Evolutionary conservation across 306 rosid species (phyloP), one percentile per base, ranked within the genome.

Genomic region (Inga leiocalycina): DNA sequence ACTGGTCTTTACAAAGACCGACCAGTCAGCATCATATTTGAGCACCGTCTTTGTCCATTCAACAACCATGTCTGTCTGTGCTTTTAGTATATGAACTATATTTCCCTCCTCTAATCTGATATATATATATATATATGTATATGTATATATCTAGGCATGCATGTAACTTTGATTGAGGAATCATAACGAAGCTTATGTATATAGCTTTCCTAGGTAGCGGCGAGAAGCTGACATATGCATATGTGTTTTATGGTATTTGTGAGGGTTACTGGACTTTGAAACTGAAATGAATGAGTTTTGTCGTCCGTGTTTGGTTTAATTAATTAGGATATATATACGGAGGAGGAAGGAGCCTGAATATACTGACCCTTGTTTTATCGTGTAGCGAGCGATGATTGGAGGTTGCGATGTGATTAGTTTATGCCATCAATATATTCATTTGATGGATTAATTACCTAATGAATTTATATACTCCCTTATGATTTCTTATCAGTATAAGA

Each of bases 291-390:
- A 62, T 24, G 27, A 62, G 27, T 12, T 22, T 12, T 24, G 27
- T 62, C 8, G 65, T 59, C 5, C 68, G 37, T 62, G 66, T 24
- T 22, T 59, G 17, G 37, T 11, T 24, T 61, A 3, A 22, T 7
- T 59, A 49, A 14, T 45, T 49, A 49, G 54, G 20, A 17, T 54
- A 19, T 54, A 54, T 54, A 52, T 4, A 14, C 4, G 0, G n/a
- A 37, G 57, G 22, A n/a, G 64, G 64, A 1, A 2, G 64, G 27
- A 8, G 64, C 64, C 22, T 20, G 64, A 48, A 48, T 44, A 9
- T 11, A 56, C 64, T 56, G 94, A 89, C 90, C 72, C 69, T 17
- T 86, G 67, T 83, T 84, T 88, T 86, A 88, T 88, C 97, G 89
- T 74, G 81, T 91, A 74, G 86, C 76, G 45, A 74, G 84, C 75